Conservation (phyloP, 2,329 filamentous ascomycete genomes). For the Aureobasidium subglaciale region DNA sequence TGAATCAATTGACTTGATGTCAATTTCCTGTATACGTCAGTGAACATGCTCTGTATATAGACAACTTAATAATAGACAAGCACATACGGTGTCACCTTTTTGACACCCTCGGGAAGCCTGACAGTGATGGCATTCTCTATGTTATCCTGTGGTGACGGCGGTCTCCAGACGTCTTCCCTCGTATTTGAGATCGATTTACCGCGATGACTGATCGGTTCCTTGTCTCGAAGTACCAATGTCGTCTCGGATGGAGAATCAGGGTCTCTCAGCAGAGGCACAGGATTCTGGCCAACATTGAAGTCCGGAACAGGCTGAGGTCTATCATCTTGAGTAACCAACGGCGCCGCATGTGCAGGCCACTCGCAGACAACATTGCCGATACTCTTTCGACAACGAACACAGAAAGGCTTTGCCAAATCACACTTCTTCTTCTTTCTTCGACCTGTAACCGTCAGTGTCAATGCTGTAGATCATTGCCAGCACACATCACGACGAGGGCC, state of each 20-base stretch:
- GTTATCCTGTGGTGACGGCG: background rate
- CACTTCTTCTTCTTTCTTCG: conserved; percentile 12
- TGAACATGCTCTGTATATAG: background rate
- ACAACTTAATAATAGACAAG: background rate
- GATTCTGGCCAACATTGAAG: background rate
- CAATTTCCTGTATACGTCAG: background rate
- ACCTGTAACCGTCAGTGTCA: background rate
- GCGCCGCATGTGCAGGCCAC: conserved; percentile 6
- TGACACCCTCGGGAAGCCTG: background rate
- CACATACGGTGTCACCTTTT: conserved; percentile 2
- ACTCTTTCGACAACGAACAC: conserved; percentile 7
- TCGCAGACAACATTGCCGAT: background rate
- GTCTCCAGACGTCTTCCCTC: background rate
- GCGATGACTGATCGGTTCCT: background rate
- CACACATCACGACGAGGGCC: background rate
- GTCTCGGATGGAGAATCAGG: background rate
- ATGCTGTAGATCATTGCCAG: background rate
- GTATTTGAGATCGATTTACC: background rate
- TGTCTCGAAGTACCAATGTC: background rate
- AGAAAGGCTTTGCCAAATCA: conserved; percentile 1
- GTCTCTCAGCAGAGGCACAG: background rate
- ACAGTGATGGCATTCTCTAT: conserved; percentile 8
- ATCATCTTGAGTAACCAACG: background rate
- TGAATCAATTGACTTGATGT: conserved; percentile 12
- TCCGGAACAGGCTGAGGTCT: background rate